A percentile compares a stretch with the other conserved stretches of the same genome.
Evolutionary conservation across 2,329 filamentous ascomycete species (phyloP).

Genomic region (Phyllosticta citriasiana): DNA sequence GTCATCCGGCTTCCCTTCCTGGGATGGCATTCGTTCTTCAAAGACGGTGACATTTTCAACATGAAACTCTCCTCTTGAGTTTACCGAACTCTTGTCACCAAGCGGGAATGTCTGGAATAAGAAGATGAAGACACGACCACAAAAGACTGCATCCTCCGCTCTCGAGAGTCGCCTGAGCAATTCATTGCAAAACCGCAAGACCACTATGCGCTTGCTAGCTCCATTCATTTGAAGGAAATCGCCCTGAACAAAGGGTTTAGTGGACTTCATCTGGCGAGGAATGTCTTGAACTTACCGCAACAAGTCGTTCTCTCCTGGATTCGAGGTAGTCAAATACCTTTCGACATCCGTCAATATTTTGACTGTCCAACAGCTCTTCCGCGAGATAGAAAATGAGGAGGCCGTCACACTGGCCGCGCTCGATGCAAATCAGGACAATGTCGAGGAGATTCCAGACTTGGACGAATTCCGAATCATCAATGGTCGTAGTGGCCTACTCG

Average conservation of each 20-base stretch:
- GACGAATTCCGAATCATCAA: slow-evolving; percentile 69
- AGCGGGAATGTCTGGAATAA: slow-evolving; percentile 96
- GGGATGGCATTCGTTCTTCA: slow-evolving; percentile 45
- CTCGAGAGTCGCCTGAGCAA: slow-evolving; percentile 86
- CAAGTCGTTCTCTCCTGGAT: slow-evolving; percentile 81
- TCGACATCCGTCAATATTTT: slow-evolving; percentile 85
- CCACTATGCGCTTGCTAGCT: slow-evolving; percentile 68
- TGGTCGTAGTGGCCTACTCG: slow-evolving; percentile 58
- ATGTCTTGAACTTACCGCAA: slow-evolving; percentile 45
- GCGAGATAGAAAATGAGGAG: slow-evolving; percentile 81
- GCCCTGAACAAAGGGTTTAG: not conserved
- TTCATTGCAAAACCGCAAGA: slow-evolving; percentile 92
- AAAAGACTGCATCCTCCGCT: slow-evolving; percentile 94
- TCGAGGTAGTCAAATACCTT: slow-evolving; percentile 92
- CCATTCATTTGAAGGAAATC: slow-evolving; percentile 10
- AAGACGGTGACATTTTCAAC: slow-evolving; percentile 86
- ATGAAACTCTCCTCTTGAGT: slow-evolving; percentile 91
- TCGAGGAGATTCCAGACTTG: slow-evolving; percentile 91
- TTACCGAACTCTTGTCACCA: slow-evolving; percentile 94
- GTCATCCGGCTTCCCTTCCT: slow-evolving; percentile 34
- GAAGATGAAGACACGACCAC: slow-evolving; percentile 95
- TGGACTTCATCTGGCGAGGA: not conserved
- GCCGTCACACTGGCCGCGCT: slow-evolving; percentile 62
- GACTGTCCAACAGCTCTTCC: slow-evolving; percentile 90
- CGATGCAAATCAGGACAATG: slow-evolving; percentile 78